Percentiles rank a stretch among this genome's conserved stretches.
These are phyloP conservation scores for Prillingera fragicola DNA, from an alignment of 1,284 basidiomycete species.

Conservation along the genomic window DNA sequence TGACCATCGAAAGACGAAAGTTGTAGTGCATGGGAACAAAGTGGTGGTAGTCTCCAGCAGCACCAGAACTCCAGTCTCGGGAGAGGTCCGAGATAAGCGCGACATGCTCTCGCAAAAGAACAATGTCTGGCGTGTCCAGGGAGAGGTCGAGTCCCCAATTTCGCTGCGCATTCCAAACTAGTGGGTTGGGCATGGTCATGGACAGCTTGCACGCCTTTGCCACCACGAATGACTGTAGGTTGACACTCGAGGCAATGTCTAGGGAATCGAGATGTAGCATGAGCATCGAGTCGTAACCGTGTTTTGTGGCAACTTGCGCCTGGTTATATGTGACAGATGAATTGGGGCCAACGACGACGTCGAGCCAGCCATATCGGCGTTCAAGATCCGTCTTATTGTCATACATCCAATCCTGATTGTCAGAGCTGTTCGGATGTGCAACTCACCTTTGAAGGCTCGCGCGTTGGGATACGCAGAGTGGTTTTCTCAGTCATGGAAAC, in stretches of 20 bases:
- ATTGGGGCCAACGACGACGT: conserved; percentile 66
- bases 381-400: conserved; percentile 45
- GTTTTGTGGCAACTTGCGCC: conserved; percentile 65
- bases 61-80: conserved; percentile 80
- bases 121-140: conserved; percentile 65
- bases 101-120: conserved; percentile 80
- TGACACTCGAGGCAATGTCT: conserved; percentile 74
- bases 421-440: neutral
- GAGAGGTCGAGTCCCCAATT: conserved; percentile 69
- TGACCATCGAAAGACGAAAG: conserved; percentile 63
- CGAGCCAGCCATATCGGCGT: conserved; percentile 62
- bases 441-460: conserved; percentile 57
- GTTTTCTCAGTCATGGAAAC: conserved; percentile 72
- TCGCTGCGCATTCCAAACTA: conserved; percentile 56
- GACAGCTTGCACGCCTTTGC: conserved; percentile 62
- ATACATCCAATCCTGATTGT: conserved; percentile 31
- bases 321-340: conserved; percentile 77
- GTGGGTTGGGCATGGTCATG: conserved; percentile 51
- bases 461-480: conserved; percentile 72
- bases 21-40: conserved; percentile 77
- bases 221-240: conserved; percentile 69
- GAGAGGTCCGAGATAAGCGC: conserved; percentile 84
- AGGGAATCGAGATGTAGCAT: conserved; percentile 77
- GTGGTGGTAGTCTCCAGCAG: conserved; percentile 66
- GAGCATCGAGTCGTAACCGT: conserved; percentile 70